These are phyloP conservation scores for Ganoderma sinense DNA, from an alignment of 1,284 basidiomycete genomes.

Conservation along the genomic window DNA sequence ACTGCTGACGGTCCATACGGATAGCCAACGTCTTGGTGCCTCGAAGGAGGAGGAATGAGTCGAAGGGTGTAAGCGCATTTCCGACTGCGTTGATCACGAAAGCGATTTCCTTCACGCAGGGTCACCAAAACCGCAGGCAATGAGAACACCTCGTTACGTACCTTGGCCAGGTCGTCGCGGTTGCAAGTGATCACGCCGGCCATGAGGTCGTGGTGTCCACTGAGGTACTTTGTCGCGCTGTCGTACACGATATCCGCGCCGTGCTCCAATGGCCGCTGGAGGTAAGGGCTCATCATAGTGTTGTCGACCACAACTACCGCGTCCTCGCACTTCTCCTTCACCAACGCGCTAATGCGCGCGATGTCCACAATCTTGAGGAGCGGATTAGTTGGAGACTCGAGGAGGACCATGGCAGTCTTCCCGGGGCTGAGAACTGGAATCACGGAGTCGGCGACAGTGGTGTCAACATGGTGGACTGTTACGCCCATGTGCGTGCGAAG, in stretches of 20 bases:
- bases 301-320: constrained; percentile 96
- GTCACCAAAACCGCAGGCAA: constrained; percentile 6
- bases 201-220: constrained; percentile 99
- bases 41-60: constrained; percentile 94
- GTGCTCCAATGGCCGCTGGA: constrained; percentile 94
- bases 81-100: constrained; percentile 97
- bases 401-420: constrained; percentile 91
- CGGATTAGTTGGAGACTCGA: constrained; percentile 98
- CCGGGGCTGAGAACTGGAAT: constrained; percentile 70
- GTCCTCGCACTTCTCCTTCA: constrained; percentile 83
- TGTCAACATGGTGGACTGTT: constrained; percentile 94
- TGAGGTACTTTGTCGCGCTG: constrained; percentile 97
- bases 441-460: constrained; percentile 77
- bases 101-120: constrained; percentile 74
- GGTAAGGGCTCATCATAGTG: constrained; percentile 99
- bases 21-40: constrained; percentile 98
- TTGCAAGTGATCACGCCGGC: constrained; percentile 95
- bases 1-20: constrained; percentile 95
- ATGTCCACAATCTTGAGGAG: constrained; percentile 96
- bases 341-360: constrained; percentile 79
- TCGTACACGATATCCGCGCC: constrained; percentile 98
- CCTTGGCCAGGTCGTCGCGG: constrained; percentile 90
- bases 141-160: constrained; percentile 35
- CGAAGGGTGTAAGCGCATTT: constrained; percentile 96
- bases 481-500: constrained; percentile 90